A percentile compares a stretch with the other conserved stretches of the same genome.
phyloP scores from a whole-genome alignment of 129 eudicot species.

The Artemisia annua region DNA sequence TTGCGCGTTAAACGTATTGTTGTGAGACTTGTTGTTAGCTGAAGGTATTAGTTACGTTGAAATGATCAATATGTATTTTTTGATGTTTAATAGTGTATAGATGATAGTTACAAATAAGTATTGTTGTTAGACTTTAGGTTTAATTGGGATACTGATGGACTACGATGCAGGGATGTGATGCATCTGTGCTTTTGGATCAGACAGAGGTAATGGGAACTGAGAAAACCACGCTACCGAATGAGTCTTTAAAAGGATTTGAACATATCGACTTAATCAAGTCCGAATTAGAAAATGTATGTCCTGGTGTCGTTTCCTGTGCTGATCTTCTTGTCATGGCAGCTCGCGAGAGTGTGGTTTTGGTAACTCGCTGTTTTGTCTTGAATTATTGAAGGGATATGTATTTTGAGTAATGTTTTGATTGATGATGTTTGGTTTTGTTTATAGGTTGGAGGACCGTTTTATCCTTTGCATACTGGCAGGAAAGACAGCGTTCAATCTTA shows the following conservation, averaged over 20 bases:
- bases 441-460: slow-evolving; percentile 87
- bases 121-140: slow-evolving; percentile 8
- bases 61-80: background rate
- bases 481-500: slow-evolving; percentile 51
- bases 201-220: slow-evolving; percentile 54
- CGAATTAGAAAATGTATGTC: slow-evolving; percentile 55
- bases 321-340: slow-evolving; percentile 77
- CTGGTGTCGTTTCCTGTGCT: slow-evolving; percentile 79
- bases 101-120: background rate
- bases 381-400: background rate
- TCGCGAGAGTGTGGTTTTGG: slow-evolving; percentile 69
- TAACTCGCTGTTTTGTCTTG: slow-evolving; percentile 25
- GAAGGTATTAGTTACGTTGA: slow-evolving; percentile 1
- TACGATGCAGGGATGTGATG: slow-evolving; percentile 74
- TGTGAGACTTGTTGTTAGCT: background rate
- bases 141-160: background rate
- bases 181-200: slow-evolving; percentile 70
- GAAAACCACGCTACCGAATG: slow-evolving; percentile 64
- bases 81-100: background rate
- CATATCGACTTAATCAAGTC: slow-evolving; percentile 55
- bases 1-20: background rate
- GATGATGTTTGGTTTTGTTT: slow-evolving; percentile 9
- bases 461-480: slow-evolving; percentile 72
- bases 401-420: background rate
- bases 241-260: slow-evolving; percentile 60